Evolutionary conservation across 768 basidiomycete species (phyloP).

Genomic region (Suillus weaverae): DNA sequence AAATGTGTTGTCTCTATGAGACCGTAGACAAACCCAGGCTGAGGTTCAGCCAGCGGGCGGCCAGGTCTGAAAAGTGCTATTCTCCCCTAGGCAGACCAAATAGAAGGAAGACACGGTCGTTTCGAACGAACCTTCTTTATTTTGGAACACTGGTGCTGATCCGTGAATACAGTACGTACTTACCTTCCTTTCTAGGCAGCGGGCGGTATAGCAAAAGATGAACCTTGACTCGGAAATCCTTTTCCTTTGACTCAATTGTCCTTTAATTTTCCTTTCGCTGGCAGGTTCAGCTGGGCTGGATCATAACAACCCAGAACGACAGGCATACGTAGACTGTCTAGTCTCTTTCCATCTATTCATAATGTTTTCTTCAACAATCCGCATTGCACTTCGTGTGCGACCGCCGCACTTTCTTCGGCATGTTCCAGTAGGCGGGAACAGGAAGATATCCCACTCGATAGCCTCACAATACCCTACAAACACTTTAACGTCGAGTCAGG

Average conservation of each 20-base stretch:
- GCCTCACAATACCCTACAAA: conserved; percentile 8
- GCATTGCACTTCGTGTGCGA: conserved; percentile 9
- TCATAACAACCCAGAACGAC: neutral
- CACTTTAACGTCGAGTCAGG: neutral
- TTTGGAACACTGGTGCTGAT: neutral
- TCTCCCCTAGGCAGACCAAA: neutral
- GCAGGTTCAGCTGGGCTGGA: neutral
- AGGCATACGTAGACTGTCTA: neutral
- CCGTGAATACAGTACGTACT: conserved; percentile 3
- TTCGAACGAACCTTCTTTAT: neutral
- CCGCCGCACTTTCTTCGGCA: neutral
- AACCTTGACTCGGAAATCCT: neutral
- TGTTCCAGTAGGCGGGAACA: conserved; percentile 8
- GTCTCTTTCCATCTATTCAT: neutral
- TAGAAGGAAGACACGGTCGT: neutral
- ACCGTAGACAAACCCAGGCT: neutral
- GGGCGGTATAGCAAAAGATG: neutral
- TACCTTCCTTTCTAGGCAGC: conserved; percentile 10
- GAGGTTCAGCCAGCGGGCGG: too few species aligned
- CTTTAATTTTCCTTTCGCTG: neutral
- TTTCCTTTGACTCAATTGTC: neutral
- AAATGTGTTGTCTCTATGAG: neutral
- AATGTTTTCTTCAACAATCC: conserved; percentile 13
- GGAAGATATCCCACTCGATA: conserved; percentile 19
- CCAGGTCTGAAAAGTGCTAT: neutral